A percentile compares a stretch with the other conserved stretches of the same genome.
phyloP scores from a whole-genome alignment of 2,329 filamentous ascomycete genomes.

The Colletotrichum brevisporum region DNA sequence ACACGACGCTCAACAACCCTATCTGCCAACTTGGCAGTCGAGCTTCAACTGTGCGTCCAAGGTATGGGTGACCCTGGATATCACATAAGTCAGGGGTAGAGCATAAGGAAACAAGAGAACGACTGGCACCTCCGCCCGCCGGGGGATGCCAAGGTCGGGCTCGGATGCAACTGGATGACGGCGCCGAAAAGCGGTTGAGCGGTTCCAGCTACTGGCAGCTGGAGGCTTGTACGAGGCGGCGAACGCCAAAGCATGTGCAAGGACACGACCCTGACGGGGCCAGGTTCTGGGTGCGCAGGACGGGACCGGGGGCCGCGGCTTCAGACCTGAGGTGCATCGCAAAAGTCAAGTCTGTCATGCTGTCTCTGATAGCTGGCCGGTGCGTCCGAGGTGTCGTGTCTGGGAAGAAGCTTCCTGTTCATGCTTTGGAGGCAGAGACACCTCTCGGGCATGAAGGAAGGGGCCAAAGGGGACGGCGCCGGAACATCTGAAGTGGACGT shows the following conservation, averaged over 20 bases:
- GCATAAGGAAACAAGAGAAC: slow-evolving; percentile 35
- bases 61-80: slow-evolving; percentile 23
- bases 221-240: neutral
- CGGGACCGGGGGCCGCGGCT: neutral
- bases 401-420: slow-evolving; percentile 34
- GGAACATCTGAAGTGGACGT: slow-evolving; percentile 30
- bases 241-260: slow-evolving; percentile 8
- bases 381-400: slow-evolving; percentile 34
- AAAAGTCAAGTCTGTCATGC: slow-evolving; percentile 36
- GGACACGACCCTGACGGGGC: slow-evolving; percentile 25
- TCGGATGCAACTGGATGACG: slow-evolving; percentile 28
- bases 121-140: slow-evolving; percentile 15
- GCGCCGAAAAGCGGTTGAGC: slow-evolving; percentile 19
- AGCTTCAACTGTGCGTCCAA: slow-evolving; percentile 27
- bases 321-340: slow-evolving; percentile 29
- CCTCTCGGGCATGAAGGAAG: slow-evolving; percentile 29
- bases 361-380: slow-evolving; percentile 22
- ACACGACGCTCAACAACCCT: slow-evolving; percentile 19
- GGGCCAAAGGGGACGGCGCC: slow-evolving; percentile 16
- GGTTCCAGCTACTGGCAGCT: neutral
- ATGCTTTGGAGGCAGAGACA: slow-evolving; percentile 34
- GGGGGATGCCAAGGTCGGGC: slow-evolving; percentile 18
- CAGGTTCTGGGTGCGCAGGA: slow-evolving; percentile 6
- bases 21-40: slow-evolving; percentile 27
- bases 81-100: slow-evolving; percentile 20